These are phyloP conservation scores for Pneumocystis canis DNA, from an alignment of 1,139 yeast genomes.

Conservation along the genomic window DNA sequence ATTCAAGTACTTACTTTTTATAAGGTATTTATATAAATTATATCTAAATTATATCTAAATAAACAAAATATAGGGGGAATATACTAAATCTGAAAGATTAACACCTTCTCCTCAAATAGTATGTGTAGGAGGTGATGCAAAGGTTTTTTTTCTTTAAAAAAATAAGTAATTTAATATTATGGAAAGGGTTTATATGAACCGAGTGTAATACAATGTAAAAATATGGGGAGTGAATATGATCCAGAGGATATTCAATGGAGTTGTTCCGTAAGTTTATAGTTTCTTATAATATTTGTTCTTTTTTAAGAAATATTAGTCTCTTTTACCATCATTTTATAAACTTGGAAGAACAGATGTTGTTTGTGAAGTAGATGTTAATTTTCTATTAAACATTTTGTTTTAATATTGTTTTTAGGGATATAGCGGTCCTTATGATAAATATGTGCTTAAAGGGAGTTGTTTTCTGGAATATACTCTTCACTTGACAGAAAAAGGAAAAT, in stretches of 20 bases:
- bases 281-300: not conserved
- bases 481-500: constrained; percentile 5
- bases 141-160: not conserved
- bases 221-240: not conserved
- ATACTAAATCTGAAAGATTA: not conserved
- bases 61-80: not conserved
- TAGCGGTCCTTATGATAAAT: not conserved
- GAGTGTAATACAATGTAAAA: not conserved
- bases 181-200: not conserved
- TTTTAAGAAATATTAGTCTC: not conserved
- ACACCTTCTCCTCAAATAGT: not conserved
- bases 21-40: not conserved
- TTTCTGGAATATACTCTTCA: constrained; percentile 5
- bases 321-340: constrained; percentile 3
- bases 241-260: constrained; percentile 8
- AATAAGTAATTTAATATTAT: not conserved
- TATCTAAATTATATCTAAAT: not conserved
- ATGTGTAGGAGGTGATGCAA: not conserved
- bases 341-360: constrained; percentile 8
- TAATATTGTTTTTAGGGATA: constrained; percentile 4
- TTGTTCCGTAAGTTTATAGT: not conserved
- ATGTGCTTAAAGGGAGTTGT: constrained; percentile 5
- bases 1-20: not conserved
- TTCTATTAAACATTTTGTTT: not conserved
- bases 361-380: not conserved